These are phyloP conservation scores for Eimeria necatrix DNA, from an alignment of 169 alveolate species.

Conservation along the genomic window DNA sequence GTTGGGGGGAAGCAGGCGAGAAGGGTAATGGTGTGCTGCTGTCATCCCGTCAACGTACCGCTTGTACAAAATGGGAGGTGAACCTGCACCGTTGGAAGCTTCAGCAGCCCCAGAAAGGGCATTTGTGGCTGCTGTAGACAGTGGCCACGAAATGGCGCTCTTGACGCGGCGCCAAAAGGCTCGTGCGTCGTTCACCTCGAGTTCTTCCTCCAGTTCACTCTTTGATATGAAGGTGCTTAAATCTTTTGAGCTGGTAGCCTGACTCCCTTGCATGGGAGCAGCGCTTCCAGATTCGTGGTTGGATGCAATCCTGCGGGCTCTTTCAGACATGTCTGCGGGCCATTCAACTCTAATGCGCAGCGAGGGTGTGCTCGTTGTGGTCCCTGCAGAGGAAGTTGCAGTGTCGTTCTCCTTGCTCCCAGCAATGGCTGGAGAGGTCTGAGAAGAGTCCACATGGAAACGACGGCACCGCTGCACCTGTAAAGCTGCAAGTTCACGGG, in stretches of 20 bases:
- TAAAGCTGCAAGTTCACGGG: background rate
- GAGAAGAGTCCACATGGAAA: background rate
- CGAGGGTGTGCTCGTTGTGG: background rate
- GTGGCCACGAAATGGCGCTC: constrained; percentile 34
- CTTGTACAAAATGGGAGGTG: constrained; percentile 51
- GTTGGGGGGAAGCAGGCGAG: constrained; percentile 71
- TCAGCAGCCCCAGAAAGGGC: constrained; percentile 27
- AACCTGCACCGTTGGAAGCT: constrained; percentile 10
- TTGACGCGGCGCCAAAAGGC: constrained; percentile 48
- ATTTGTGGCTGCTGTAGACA: constrained; percentile 23
- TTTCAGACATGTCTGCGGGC: constrained; percentile 52
- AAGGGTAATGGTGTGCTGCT: constrained; percentile 80
- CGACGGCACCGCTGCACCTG: background rate
- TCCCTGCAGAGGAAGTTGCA: background rate
- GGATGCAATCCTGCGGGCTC: constrained; percentile 37
- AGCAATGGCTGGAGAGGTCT: background rate
- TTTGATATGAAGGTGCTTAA: background rate
- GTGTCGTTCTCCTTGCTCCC: background rate
- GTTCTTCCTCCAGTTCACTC: constrained; percentile 27
- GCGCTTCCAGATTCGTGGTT: background rate
- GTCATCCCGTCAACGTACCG: constrained; percentile 70
- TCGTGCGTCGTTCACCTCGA: constrained; percentile 6
- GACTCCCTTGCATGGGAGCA: background rate
- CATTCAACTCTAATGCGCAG: constrained; percentile 14
- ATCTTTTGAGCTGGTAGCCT: background rate